These are phyloP conservation scores for Phytophthora syringae DNA, from an alignment of 352 stramenopile species.

Conservation along the genomic window DNA sequence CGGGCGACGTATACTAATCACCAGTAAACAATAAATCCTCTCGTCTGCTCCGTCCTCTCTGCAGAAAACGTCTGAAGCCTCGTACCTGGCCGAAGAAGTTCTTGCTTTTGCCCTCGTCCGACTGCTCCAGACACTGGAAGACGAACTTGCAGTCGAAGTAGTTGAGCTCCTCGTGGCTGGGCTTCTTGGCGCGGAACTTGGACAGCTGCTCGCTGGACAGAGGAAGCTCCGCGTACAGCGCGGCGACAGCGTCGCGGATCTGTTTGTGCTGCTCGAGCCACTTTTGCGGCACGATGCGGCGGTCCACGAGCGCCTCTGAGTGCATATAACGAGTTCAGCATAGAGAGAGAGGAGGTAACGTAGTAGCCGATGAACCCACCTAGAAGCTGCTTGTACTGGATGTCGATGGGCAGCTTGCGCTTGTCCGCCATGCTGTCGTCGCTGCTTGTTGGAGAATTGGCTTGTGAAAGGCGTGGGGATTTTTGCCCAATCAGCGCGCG, in stretches of 20 bases:
- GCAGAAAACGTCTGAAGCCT: neutral
- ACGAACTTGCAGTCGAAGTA: conserved; percentile 86
- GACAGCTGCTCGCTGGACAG: conserved; percentile 47
- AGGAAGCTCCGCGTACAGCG: conserved; percentile 63
- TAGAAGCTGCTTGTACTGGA: conserved; percentile 82
- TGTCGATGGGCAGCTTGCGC: conserved; percentile 76
- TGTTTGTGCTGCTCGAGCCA: conserved; percentile 74
- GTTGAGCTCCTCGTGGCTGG: conserved; percentile 61
- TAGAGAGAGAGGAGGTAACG: neutral
- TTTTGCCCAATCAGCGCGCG: conserved; percentile 7
- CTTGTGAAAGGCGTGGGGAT: too few species aligned
- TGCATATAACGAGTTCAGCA: neutral
- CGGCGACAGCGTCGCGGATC: conserved; percentile 63
- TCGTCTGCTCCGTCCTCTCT: neutral
- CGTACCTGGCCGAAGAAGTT: conserved; percentile 83
- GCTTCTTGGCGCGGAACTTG: conserved; percentile 54
- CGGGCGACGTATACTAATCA: conserved; percentile 73
- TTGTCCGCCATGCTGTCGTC: conserved; percentile 56
- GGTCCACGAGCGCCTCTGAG: conserved; percentile 76
- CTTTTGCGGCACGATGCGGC: conserved; percentile 70
- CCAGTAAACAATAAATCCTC: neutral
- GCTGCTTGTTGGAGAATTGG: conserved; percentile 6
- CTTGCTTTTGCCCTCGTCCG: conserved; percentile 60
- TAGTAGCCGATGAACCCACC: conserved; percentile 49
- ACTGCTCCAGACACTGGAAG: conserved; percentile 61